Conservation (phyloP, 805 yeast species). For the Jamesozyma rosinii region DNA sequence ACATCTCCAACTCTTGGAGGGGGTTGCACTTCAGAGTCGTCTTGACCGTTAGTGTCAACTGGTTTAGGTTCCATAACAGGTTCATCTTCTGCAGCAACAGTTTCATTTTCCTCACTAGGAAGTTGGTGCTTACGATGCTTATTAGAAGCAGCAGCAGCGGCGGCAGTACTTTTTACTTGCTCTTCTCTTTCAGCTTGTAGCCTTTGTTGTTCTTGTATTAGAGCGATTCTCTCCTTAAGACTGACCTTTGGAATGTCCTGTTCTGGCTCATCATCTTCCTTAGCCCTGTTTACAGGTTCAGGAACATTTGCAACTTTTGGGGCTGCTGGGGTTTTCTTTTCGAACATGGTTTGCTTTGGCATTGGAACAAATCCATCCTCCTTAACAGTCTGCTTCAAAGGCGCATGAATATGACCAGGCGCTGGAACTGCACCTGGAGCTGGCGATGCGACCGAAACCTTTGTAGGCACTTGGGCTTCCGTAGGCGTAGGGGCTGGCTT, state of each 20-base stretch:
- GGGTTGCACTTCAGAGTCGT: not conserved
- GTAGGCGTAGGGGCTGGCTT: conserved; percentile 1
- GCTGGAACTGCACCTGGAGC: not conserved
- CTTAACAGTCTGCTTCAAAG: conserved; percentile 4
- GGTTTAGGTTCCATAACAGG: not conserved
- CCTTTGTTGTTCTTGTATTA: conserved; percentile 71
- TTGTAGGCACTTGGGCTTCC: not conserved
- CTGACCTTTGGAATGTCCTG: conserved; percentile 67
- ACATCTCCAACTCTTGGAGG: not conserved
- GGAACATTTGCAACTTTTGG: conserved; percentile 1
- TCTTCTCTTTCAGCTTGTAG: conserved; percentile 71
- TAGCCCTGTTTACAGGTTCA: conserved; percentile 6
- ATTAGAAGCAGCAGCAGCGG: conserved; percentile 1
- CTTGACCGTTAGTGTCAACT: not conserved
- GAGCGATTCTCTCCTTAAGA: conserved; percentile 75
- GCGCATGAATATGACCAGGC: not conserved
- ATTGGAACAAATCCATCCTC: conserved; percentile 11
- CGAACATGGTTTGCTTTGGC: conserved; percentile 7
- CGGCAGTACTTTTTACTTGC: conserved; percentile 34
- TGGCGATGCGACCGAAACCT: conserved; percentile 1
- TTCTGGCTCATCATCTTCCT: conserved; percentile 19
- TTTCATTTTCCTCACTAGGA: not conserved
- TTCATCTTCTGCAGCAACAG: not conserved
- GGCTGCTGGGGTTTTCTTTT: conserved; percentile 2
- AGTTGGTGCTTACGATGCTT: not conserved